These are phyloP conservation scores for Candida railenensis DNA, from an alignment of 805 yeast species.

Conservation along the genomic window DNA sequence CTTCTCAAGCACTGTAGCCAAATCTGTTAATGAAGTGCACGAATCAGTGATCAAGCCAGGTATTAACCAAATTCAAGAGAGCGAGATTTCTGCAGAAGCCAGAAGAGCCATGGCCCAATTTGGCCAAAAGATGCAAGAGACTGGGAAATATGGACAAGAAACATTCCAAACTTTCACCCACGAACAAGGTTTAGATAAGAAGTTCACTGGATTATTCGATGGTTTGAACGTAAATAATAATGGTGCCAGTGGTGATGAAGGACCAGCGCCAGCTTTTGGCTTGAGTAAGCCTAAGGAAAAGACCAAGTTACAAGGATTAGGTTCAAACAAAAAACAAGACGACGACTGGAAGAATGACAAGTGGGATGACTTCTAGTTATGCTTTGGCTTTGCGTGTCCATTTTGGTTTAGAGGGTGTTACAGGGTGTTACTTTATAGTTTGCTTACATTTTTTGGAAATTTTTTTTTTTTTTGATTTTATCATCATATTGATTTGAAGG, in stretches of 20 bases:
- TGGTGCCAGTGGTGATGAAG: slow-evolving; percentile 14
- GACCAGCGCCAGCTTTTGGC: slow-evolving; percentile 68
- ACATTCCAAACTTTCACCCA: slow-evolving; percentile 60
- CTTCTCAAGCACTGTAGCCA: slow-evolving; percentile 80
- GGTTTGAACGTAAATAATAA: slow-evolving; percentile 38
- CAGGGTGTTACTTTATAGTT: too few relatives aligned
- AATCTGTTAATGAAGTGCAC: slow-evolving; percentile 81
- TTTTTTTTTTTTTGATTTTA: neutral
- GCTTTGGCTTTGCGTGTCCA: neutral
- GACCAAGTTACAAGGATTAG: slow-evolving; percentile 55
- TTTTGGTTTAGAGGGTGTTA: neutral
- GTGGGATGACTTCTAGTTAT: slow-evolving; percentile 63
- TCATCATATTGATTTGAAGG: neutral
- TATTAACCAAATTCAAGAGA: slow-evolving; percentile 69
- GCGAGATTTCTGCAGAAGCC: slow-evolving; percentile 80
- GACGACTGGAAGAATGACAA: slow-evolving; percentile 48
- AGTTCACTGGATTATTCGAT: slow-evolving; percentile 57
- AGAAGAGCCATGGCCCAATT: slow-evolving; percentile 94
- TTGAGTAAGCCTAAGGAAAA: slow-evolving; percentile 54
- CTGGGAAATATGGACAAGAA: slow-evolving; percentile 73
- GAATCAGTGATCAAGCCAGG: slow-evolving; percentile 92
- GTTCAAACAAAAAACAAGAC: slow-evolving; percentile 27
- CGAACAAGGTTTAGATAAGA: slow-evolving; percentile 38
- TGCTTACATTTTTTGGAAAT: too few relatives aligned
- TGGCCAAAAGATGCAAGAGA: slow-evolving; percentile 90